Evolutionary conservation across 2,329 filamentous ascomycete species (phyloP).

Genomic region (Bipolaris victoriae): DNA sequence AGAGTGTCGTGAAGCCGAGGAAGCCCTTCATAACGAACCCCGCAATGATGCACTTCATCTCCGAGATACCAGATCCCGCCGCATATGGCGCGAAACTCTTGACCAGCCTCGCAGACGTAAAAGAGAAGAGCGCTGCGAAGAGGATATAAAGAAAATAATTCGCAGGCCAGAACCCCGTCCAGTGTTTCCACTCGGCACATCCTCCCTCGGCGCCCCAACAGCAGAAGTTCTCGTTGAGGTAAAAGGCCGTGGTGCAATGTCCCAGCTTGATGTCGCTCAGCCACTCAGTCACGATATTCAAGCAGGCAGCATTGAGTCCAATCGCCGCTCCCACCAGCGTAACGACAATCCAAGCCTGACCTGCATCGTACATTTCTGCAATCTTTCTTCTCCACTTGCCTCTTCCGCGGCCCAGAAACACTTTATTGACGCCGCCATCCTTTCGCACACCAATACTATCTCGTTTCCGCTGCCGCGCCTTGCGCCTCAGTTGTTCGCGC

Average conservation of each 20-base stretch:
- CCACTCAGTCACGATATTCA: conserved; percentile 98
- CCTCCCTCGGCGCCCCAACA: conserved; percentile 95
- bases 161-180: conserved; percentile 76
- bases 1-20: conserved; percentile 84
- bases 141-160: conserved; percentile 90
- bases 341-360: conserved; percentile 97
- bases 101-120: conserved; percentile 81
- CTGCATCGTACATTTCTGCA: conserved; percentile 89
- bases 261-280: conserved; percentile 93
- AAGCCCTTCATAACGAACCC: conserved; percentile 99
- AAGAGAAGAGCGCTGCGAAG: conserved; percentile 83
- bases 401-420: conserved; percentile 69
- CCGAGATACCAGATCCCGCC: conserved; percentile 93
- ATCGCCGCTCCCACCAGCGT: conserved; percentile 92
- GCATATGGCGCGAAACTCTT: conserved; percentile 94
- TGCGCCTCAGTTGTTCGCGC: conserved; percentile 83
- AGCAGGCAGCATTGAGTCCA: conserved; percentile 86
- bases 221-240: conserved; percentile 96
- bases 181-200: conserved; percentile 86
- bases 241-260: conserved; percentile 95
- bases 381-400: conserved; percentile 75
- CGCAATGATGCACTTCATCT: conserved; percentile 99
- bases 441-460: conserved; percentile 54
- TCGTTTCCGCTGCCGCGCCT: conserved; percentile 70
- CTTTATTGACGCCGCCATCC: conserved; percentile 47